A percentile compares a stretch with the other conserved stretches of the same genome.
Evolutionary conservation across 2,329 filamentous ascomycete species (phyloP).

Genomic region (Aspergillus sergii): DNA sequence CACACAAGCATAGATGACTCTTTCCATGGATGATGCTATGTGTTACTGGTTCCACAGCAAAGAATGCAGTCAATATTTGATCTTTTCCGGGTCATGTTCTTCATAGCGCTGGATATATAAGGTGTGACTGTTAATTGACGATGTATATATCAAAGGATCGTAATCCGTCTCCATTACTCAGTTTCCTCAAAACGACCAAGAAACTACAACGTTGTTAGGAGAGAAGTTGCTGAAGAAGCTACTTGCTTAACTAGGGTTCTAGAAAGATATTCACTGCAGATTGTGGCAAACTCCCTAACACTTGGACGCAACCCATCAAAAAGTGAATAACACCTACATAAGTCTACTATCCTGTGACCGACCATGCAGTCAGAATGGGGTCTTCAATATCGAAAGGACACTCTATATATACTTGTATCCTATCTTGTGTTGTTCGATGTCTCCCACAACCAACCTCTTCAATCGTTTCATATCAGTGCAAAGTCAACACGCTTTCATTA

Average conservation of each 20-base stretch:
- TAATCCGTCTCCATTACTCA: too few relatives aligned
- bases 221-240: background rate
- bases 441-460: background rate
- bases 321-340: background rate
- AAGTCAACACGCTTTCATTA: background rate
- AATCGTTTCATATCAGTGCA: background rate
- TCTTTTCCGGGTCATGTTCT: background rate
- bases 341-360: background rate
- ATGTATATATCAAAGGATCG: too few relatives aligned
- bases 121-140: background rate
- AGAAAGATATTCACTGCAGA: background rate
- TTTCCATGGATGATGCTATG: background rate
- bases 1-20: background rate
- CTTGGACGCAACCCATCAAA: background rate
- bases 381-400: background rate
- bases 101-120: background rate
- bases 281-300: background rate
- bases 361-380: background rate
- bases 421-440: background rate
- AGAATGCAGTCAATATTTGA: background rate
- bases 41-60: background rate
- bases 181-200: background rate
- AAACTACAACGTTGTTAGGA: background rate
- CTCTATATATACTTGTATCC: background rate
- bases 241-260: background rate